Conservation (phyloP, 192 early-diverging fungal species). For the Linnemannia zychae region DNA sequence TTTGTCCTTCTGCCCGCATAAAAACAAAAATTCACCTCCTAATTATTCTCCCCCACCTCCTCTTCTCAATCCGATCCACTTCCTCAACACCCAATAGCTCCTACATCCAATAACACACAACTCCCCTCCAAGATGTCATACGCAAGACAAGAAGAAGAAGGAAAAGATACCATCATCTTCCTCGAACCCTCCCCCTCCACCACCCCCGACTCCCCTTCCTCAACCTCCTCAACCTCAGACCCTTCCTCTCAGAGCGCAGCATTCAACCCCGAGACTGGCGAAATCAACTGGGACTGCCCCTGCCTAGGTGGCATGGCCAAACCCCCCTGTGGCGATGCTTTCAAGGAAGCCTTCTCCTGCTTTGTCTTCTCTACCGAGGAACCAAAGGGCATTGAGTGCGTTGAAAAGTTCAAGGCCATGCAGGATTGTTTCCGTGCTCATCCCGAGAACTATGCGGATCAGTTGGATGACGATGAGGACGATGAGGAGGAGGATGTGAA, state of each 20-base stretch:
- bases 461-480: slow-evolving; percentile 62
- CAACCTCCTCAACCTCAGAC: neutral
- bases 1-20: too few species aligned
- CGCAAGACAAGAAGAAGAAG: neutral
- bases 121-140: neutral
- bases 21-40: neutral
- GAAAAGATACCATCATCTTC: neutral
- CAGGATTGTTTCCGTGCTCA: slow-evolving; percentile 90
- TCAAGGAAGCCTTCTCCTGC: slow-evolving; percentile 98
- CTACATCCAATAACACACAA: neutral
- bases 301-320: slow-evolving; percentile 96
- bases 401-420: slow-evolving; percentile 94
- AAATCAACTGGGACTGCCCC: slow-evolving; percentile 98
- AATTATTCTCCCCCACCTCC: neutral
- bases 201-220: neutral
- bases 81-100: neutral
- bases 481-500: slow-evolving; percentile 60
- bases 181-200: neutral
- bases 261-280: slow-evolving; percentile 82
- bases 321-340: slow-evolving; percentile 95
- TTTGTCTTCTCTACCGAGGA: slow-evolving; percentile 94
- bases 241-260: slow-evolving; percentile 65
- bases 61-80: neutral
- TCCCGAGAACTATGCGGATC: slow-evolving; percentile 87
- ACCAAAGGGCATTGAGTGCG: slow-evolving; percentile 96